phyloP scores from a whole-genome alignment of 73 alveolate genomes.

The Tetrahymena thermophila region DNA sequence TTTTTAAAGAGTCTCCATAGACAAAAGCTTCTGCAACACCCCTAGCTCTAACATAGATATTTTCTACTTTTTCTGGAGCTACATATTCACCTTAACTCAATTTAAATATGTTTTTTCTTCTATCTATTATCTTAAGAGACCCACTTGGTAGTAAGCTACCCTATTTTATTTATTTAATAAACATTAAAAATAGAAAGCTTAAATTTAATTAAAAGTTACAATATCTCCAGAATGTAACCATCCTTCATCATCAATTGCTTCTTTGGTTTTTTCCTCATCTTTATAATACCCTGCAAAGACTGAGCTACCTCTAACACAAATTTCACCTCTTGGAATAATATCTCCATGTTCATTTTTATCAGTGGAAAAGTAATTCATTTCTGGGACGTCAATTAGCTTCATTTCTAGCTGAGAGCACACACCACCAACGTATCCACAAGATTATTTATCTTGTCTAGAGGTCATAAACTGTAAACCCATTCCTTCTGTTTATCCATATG shows the following conservation, averaged over 20 bases:
- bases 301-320: constrained; percentile 90
- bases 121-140: constrained; percentile 85
- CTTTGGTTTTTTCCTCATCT: constrained; percentile 57
- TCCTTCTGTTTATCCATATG: constrained; percentile 94
- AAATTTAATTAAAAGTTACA: constrained; percentile 44
- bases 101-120: constrained; percentile 95
- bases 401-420: constrained; percentile 62
- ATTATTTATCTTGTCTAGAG: constrained; percentile 46
- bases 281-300: constrained; percentile 77
- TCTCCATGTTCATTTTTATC: constrained; percentile 54
- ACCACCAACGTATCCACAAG: constrained; percentile 88
- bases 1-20: constrained; percentile 85
- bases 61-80: constrained; percentile 96
- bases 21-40: constrained; percentile 76
- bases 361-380: constrained; percentile 68
- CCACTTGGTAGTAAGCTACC: constrained; percentile 77
- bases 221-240: constrained; percentile 92
- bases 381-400: constrained; percentile 88
- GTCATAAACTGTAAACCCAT: constrained; percentile 65
- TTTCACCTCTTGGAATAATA: constrained; percentile 89
- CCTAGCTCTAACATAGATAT: constrained; percentile 53
- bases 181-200: not conserved
- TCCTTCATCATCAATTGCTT: constrained; percentile 82
- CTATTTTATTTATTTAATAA: not conserved
- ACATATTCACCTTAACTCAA: constrained; percentile 94